phyloP scores from a whole-genome alignment of 106 monocot genomes.

The Dendrobium huoshanense region DNA sequence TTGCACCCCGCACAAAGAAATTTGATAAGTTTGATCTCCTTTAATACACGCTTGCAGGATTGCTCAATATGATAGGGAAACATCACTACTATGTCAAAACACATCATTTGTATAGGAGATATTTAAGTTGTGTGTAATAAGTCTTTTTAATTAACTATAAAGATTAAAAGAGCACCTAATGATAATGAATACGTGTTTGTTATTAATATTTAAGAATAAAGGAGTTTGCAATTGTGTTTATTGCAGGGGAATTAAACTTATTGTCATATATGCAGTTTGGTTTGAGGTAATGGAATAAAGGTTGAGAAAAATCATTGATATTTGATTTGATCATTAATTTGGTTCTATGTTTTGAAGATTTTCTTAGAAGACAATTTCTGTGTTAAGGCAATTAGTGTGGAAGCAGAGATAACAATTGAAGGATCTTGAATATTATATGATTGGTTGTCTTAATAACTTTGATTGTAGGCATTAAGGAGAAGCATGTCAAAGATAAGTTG shows the following conservation, averaged over 20 bases:
- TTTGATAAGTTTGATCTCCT: neutral
- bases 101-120: neutral
- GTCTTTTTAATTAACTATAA: too few relatives aligned
- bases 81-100: neutral
- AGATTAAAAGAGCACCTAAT: too few relatives aligned
- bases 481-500: neutral
- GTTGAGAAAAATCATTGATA: neutral
- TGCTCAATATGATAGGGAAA: neutral
- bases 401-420: neutral
- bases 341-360: neutral
- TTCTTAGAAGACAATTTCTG: neutral
- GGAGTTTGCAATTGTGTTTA: neutral
- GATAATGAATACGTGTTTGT: too few relatives aligned
- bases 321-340: neutral
- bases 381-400: neutral
- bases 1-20: neutral
- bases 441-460: neutral
- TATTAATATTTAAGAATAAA: too few relatives aligned
- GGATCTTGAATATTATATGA: neutral
- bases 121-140: too few relatives aligned
- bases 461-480: neutral
- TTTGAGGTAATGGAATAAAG: neutral
- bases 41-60: neutral
- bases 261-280: neutral
- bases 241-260: neutral